These are phyloP conservation scores for Adenanthera pavonina DNA, from an alignment of 306 rosid species.

Conservation along the genomic window DNA sequence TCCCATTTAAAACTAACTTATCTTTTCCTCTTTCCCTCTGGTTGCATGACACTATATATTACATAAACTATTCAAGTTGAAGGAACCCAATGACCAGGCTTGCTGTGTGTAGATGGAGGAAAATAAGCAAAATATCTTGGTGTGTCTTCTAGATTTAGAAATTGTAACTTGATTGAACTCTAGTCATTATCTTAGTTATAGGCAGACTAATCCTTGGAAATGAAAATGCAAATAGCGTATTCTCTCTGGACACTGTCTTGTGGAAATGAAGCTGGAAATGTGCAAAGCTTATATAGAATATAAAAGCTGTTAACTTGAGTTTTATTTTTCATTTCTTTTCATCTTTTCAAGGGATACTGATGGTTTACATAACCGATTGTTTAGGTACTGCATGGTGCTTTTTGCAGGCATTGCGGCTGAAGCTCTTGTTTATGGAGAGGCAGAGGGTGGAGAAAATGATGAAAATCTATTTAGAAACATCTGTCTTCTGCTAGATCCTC, in stretches of 20 bases:
- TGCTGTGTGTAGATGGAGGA: background rate
- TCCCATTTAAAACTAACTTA: background rate
- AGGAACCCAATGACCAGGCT: background rate
- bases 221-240: background rate
- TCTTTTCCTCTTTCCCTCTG: background rate
- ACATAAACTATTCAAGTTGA: background rate
- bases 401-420: conserved; percentile 98
- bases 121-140: conserved; percentile 1
- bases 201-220: conserved; percentile 9
- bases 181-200: conserved; percentile 1
- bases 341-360: conserved; percentile 34
- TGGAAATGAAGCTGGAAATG: background rate
- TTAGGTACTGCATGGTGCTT: conserved; percentile 96
- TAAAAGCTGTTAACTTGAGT: background rate
- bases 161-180: background rate
- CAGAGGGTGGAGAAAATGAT: conserved; percentile 99
- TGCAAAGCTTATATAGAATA: background rate
- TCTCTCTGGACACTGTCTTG: background rate
- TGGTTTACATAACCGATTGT: conserved; percentile 35
- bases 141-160: background rate
- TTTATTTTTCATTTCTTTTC: background rate
- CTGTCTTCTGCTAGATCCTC: conserved; percentile 85
- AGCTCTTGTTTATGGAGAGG: conserved; percentile 94
- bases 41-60: background rate
- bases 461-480: conserved; percentile 84